phyloP scores from a whole-genome alignment of 2,329 filamentous ascomycete species.

The Blastomyces emzantsi region DNA sequence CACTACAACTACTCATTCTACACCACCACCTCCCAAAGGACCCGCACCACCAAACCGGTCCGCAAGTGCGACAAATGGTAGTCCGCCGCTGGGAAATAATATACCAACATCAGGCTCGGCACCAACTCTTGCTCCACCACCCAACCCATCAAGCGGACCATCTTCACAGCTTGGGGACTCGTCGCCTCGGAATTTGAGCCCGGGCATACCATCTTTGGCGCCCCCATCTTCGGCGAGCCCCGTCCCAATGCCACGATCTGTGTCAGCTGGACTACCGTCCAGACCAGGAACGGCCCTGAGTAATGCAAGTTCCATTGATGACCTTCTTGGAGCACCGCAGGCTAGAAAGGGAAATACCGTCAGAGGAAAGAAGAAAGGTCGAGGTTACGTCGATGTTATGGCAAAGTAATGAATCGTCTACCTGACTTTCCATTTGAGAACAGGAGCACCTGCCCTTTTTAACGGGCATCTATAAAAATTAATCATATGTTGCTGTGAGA shows the following conservation, averaged over 20 bases:
- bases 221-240: constrained; percentile 25
- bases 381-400: constrained; percentile 95
- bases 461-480: neutral
- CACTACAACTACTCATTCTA: constrained; percentile 48
- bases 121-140: constrained; percentile 9
- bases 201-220: constrained; percentile 12
- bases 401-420: constrained; percentile 44
- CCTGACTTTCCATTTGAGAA: neutral
- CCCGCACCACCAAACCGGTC: constrained; percentile 43
- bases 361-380: constrained; percentile 70
- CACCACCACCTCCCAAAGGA: constrained; percentile 69
- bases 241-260: constrained; percentile 27
- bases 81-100: constrained; percentile 30
- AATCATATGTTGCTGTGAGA: neutral
- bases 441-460: neutral
- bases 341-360: constrained; percentile 55
- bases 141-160: constrained; percentile 2
- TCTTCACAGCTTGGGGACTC: constrained; percentile 9
- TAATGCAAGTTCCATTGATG: constrained; percentile 90
- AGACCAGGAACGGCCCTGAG: constrained; percentile 74
- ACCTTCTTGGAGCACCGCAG: constrained; percentile 67
- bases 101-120: constrained; percentile 14
- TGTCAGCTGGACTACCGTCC: constrained; percentile 48
- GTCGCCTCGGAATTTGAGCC: constrained; percentile 7
- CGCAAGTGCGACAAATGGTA: constrained; percentile 47